Base-by-base conservation (phyloP, 306 rosid genomes). In the Vicia sativa region DNA sequence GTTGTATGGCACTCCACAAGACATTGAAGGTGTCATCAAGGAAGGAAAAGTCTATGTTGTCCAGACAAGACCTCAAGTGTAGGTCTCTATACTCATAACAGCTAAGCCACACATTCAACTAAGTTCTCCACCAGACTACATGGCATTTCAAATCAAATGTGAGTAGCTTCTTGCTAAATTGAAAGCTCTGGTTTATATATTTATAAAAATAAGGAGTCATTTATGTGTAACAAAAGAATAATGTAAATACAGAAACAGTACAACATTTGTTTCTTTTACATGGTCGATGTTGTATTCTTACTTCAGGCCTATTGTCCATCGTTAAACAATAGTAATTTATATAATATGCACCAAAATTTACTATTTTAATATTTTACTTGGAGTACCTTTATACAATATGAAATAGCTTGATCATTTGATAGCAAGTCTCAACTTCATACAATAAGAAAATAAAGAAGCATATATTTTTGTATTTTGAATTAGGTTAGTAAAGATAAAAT, bases 51-150 rank as follows among this genome's bases (percentile, higher is more conserved):
- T 93, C 74, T 90, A 81, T 44, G 96, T 93, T 49, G 97, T 90
- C 80, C 97, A 93, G 78, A 93, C 99, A 76, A 86, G 99, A 72
- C 97, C 97, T 63, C 99, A 93, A 75, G 82, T 93, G 96, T 93
- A 81, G 89, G 79, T 70, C 52, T 16, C 37, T 39, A 16, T 6
- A 63, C 46, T 64, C 29, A 19, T 37, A 21, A 60, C 58, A 28
- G 59, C 46, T 6, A 50, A 41, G 44, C 57, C 55, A 29, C 41
- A 70, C 44, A 48, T 59, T 70, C 73, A 63, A 55, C 54, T 48
- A 55, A 14, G 34, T 48, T 62, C 67, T 49, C 59, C 41, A 45
- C 23, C 53, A 14, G 48, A 19, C 73, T 58, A 43, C 62, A 48
- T n/a, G 76, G 9, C 19, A 14, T 18, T 77, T 63, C 54, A 25